Evolutionary conservation across 305 asterid genomes (phyloP).

Genomic region (Fraxinus baroniana): DNA sequence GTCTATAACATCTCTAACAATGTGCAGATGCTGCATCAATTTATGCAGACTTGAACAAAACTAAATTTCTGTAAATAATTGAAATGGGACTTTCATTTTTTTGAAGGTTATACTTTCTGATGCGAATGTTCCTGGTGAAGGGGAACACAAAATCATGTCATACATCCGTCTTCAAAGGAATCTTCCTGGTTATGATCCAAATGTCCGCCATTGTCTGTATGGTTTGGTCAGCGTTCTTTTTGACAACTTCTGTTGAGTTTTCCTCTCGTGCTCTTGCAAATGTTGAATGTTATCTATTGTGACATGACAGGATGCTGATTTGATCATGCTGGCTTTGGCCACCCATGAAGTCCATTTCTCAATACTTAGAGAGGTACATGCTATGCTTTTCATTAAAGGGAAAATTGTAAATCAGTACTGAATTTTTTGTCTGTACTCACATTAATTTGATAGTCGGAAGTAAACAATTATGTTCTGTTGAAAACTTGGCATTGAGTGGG

Average conservation of each 20-base stretch:
- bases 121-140: conserved; percentile 99
- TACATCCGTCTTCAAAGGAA: conserved; percentile 92
- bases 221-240: conserved; percentile 67
- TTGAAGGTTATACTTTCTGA: conserved; percentile 95
- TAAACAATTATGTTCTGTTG: conserved; percentile 5
- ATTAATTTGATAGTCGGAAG: conserved; percentile 11
- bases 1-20: conserved; percentile 10
- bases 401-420: background rate
- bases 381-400: conserved; percentile 14
- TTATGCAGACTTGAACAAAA: conserved; percentile 13
- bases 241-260: background rate
- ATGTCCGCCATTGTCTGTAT: conserved; percentile 90
- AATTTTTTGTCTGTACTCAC: background rate
- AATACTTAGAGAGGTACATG: conserved; percentile 87
- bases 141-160: conserved; percentile 98
- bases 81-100: background rate
- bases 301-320: conserved; percentile 78
- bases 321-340: conserved; percentile 79
- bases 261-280: background rate
- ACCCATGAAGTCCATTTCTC: conserved; percentile 85
- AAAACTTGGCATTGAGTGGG: conserved; percentile 13
- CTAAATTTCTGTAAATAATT: background rate
- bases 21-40: conserved; percentile 11
- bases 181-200: conserved; percentile 90
- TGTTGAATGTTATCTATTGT: conserved; percentile 17